Evolutionary conservation across 805 yeast genomes (phyloP).

Genomic region (Metschnikowia lachancei): DNA sequence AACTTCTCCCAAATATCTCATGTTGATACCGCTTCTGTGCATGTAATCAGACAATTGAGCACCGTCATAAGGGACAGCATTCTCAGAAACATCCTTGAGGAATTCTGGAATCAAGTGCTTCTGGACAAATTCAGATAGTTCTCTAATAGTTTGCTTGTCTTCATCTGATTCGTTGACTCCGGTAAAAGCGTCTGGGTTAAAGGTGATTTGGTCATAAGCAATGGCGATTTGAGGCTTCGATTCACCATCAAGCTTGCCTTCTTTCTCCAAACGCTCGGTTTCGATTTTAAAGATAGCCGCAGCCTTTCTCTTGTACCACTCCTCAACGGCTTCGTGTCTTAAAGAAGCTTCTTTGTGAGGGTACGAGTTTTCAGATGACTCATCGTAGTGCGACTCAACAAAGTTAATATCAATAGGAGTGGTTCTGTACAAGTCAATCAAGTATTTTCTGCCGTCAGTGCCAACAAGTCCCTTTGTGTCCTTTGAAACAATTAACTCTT

Average conservation of each 20-base stretch:
- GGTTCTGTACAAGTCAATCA: conserved; percentile 79
- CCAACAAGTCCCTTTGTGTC: conserved; percentile 86
- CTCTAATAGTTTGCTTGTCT: conserved; percentile 67
- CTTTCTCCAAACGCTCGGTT: conserved; percentile 44
- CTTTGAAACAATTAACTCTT: conserved; percentile 61
- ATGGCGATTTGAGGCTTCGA: conserved; percentile 50
- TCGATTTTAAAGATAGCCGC: conserved; percentile 50
- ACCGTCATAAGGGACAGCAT: conserved; percentile 78
- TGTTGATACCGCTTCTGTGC: conserved; percentile 81
- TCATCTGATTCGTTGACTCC: conserved; percentile 38
- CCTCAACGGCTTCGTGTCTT: conserved; percentile 85
- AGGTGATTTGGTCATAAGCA: conserved; percentile 51
- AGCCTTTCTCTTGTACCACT: conserved; percentile 79
- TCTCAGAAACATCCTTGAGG: conserved; percentile 52
- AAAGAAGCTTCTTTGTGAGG: conserved; percentile 79
- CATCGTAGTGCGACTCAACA: conserved; percentile 52
- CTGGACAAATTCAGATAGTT: conserved; percentile 62
- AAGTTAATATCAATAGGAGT: conserved; percentile 84
- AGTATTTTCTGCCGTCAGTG: conserved; percentile 77
- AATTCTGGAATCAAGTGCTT: conserved; percentile 60
- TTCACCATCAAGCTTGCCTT: conserved; percentile 34
- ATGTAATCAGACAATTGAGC: conserved; percentile 61
- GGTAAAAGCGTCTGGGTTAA: conserved; percentile 79
- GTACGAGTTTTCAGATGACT: conserved; percentile 47
- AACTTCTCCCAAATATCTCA: conserved; percentile 79